These are phyloP conservation scores for Pseudovirgaria hyperparasitica DNA, from an alignment of 2,329 filamentous ascomycete species.

Conservation along the genomic window DNA sequence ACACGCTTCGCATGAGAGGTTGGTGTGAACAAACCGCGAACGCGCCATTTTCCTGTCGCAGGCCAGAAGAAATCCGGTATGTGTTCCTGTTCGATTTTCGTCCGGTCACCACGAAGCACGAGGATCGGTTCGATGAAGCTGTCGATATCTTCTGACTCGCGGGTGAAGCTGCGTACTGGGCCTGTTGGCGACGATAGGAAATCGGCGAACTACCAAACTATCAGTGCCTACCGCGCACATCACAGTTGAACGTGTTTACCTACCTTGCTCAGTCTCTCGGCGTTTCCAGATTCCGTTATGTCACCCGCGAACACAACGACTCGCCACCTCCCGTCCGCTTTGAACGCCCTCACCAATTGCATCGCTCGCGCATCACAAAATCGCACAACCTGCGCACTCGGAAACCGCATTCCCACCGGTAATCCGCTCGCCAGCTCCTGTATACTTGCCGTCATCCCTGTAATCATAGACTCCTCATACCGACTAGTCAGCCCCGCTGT, in stretches of 20 bases:
- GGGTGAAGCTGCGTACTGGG: slow-evolving; percentile 32
- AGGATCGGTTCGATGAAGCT: slow-evolving; percentile 45
- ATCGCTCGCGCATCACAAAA: slow-evolving; percentile 46
- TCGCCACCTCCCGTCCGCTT: slow-evolving; percentile 40
- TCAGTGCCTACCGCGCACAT: background rate
- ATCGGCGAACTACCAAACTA: too few species aligned
- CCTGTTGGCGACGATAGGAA: too few species aligned
- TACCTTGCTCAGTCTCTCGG: slow-evolving; percentile 26
- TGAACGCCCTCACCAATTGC: slow-evolving; percentile 37
- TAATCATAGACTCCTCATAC: slow-evolving; percentile 41
- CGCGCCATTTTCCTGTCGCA: slow-evolving; percentile 40
- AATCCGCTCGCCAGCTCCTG: slow-evolving; percentile 25
- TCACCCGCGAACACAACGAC: slow-evolving; percentile 38
- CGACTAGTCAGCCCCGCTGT: slow-evolving; percentile 46
- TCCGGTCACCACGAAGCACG: slow-evolving; percentile 37
- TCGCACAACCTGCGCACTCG: slow-evolving; percentile 45
- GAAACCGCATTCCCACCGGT: slow-evolving; percentile 36
- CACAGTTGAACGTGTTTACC: slow-evolving; percentile 3
- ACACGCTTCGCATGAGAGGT: background rate
- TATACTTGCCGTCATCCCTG: slow-evolving; percentile 19
- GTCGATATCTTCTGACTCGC: slow-evolving; percentile 32
- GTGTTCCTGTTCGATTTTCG: slow-evolving; percentile 35
- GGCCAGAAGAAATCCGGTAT: slow-evolving; percentile 47
- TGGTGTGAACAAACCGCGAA: slow-evolving; percentile 32
- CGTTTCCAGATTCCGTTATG: slow-evolving; percentile 16